Evolutionary conservation across 306 rosid species (phyloP), one percentile per base, ranked within the genome.

Genomic region (Sphenostylis stenocarpa): DNA sequence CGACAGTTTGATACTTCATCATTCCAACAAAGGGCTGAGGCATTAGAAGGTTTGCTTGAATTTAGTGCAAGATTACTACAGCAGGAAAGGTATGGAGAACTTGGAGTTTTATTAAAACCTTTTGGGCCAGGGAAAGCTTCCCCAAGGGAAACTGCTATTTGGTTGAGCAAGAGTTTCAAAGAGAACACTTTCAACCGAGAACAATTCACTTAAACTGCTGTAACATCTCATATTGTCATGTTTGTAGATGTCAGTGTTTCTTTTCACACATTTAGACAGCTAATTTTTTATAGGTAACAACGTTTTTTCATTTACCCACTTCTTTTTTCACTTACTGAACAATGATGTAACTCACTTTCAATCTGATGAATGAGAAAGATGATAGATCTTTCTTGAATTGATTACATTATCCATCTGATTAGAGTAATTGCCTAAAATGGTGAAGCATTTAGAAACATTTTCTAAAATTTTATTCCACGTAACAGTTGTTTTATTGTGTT

Each of bases 141-240:
- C 75, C 95, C 98, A 0, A 88, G 98, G 66, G 98, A 93, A 89
- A 93, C 98, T 78, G 98, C 98, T 11, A 93, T 93, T 76, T 93
- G 98, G 98, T 85, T 93, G 83, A 83, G 93, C 61, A 93, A 93
- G 83, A 93, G 97, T 86, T 84, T 93, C 78, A 93, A 93, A 83
- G 89, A 85, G 66, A 93, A 85, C 73, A 81, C 90, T 39, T 53
- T 15, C 74, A 89, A 87, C 82, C 85, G 79, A 77, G 94, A 85
- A 65, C 85, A 74, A 64, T 20, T 55, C 23, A 33, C 61, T 10
- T 83, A 68, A 86, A 77, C 77, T 20, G 65, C 79, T 39, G 63
- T 70, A 76, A 39, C 26, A 26, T 76, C 82, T 66, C 77, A 33
- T 66, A 72, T 64, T 60, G 64, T 55, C 70, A 34, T 56, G 83